A percentile compares a stretch with the other conserved stretches of the same genome.
Evolutionary conservation across 352 stramenopile genomes (phyloP).

Genomic region (Hyaloperonospora arabidopsidis): DNA sequence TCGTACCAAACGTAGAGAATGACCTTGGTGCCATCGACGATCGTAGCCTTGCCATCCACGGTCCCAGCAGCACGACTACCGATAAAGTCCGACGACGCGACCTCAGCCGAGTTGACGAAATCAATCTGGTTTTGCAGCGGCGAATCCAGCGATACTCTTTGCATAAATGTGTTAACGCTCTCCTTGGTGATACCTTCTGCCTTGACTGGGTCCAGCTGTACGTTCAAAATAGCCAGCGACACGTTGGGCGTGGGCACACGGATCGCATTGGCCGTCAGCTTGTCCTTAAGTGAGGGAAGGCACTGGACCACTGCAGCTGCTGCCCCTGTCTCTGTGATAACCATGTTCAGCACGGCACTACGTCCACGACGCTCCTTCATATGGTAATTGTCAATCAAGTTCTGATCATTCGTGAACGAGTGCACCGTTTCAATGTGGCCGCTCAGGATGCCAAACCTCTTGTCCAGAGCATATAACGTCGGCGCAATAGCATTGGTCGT

Average conservation of each 20-base stretch:
- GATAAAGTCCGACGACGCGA: slow-evolving; percentile 80
- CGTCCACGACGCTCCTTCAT: slow-evolving; percentile 80
- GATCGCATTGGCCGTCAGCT: slow-evolving; percentile 98
- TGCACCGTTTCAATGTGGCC: slow-evolving; percentile 86
- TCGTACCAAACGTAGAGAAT: slow-evolving; percentile 88
- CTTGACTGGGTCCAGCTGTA: slow-evolving; percentile 82
- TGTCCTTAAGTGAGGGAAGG: slow-evolving; percentile 91
- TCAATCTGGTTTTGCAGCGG: slow-evolving; percentile 85
- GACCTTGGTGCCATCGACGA: slow-evolving; percentile 77
- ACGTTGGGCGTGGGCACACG: slow-evolving; percentile 97
- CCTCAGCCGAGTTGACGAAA: slow-evolving; percentile 79
- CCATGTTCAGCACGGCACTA: slow-evolving; percentile 85
- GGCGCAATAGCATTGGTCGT: slow-evolving; percentile 84
- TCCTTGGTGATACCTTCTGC: slow-evolving; percentile 50
- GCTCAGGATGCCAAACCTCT: slow-evolving; percentile 75
- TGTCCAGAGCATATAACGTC: slow-evolving; percentile 60
- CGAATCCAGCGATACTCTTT: slow-evolving; percentile 74
- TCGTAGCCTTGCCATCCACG: slow-evolving; percentile 80
- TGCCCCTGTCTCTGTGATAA: slow-evolving; percentile 83
- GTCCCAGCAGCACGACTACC: slow-evolving; percentile 64
- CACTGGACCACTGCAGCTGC: slow-evolving; percentile 81
- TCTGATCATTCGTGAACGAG: slow-evolving; percentile 88
- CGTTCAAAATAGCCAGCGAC: slow-evolving; percentile 95
- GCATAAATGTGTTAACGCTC: slow-evolving; percentile 73
- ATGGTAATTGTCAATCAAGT: slow-evolving; percentile 86